Evolutionary conservation across 306 rosid genomes (phyloP), one percentile per base, ranked within the genome.

Genomic region (Pterocarpus macrocarpus): DNA sequence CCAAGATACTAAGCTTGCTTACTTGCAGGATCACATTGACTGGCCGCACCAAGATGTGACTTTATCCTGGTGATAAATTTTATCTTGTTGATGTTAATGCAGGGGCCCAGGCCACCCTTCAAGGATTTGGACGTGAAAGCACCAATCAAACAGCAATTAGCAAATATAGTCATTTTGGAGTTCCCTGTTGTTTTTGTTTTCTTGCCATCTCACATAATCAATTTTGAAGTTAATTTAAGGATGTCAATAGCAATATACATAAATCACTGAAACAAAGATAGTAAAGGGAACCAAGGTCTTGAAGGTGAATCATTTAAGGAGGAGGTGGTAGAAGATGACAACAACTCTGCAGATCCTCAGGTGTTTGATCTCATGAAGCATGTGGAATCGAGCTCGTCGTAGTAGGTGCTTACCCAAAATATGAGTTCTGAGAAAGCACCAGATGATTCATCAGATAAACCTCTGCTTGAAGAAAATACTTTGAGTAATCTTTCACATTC

Each of bases 171-270:
- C 59, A 76, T 95, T 65, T 80, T 95, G 92, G 98, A 92, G 86
- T 92, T 89, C 86, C 99, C 99, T 59, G 85, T 91, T 58, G 84
- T 95, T 59, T 70, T 85, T 86, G 93, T 93, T 59, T 84, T 85
- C 76, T 89, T 91, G 58, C 93, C 97, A 2, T 91, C 92, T 16
- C 97, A 95, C 36, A 63, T 28, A 57, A 76, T 84, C 62, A 75
- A 86, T 88, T 91, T 91, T 76, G 90, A 90, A 86, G 91, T 91
- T 28, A 55, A 22, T 22, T 90, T 68, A 90, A 82, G 80, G 82
- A 71, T 56, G 82, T 80, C 80, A 69, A 67, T 69, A 83, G 81
- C 33, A 8, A 38, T 34, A 30, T 69, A 34, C 68, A 34, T 13
- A 91, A 85, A 78, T 64, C 91, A 57, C 84, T 64, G 68, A 73